Conservation (phyloP, 148 eudicot genomes). For the Camellia lanceoleosa region DNA sequence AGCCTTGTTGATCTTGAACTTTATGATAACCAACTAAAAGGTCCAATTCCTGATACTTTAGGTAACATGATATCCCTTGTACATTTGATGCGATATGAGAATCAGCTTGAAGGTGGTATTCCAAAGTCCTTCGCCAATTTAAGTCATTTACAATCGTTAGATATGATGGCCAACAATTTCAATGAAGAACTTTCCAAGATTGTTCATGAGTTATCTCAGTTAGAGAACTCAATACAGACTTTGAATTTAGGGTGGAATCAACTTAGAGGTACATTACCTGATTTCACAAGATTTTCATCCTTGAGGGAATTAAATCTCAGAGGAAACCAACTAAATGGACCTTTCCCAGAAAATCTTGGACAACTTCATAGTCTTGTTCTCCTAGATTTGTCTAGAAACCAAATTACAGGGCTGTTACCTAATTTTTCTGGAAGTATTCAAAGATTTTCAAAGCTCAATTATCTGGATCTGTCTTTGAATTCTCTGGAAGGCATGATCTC, state of each 20-base stretch:
- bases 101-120: constrained; percentile 16
- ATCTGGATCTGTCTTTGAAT: constrained; percentile 19
- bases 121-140: background rate
- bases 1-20: constrained; percentile 18
- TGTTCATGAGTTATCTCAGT: constrained; percentile 4
- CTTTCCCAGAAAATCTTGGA: background rate
- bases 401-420: constrained; percentile 18
- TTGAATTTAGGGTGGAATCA: background rate
- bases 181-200: background rate
- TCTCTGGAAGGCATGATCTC: constrained; percentile 25
- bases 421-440: constrained; percentile 13
- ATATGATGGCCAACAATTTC: background rate
- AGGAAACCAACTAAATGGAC: background rate
- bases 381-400: background rate
- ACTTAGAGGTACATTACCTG: background rate
- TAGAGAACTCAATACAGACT: background rate
- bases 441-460: constrained; percentile 23
- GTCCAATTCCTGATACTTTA: constrained; percentile 9
- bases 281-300: background rate
- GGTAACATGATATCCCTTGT: constrained; percentile 9
- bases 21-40: background rate
- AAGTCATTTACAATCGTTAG: background rate
- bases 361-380: background rate
- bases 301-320: background rate
- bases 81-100: background rate